These are phyloP conservation scores for Capronia coronata DNA, from an alignment of 2,329 filamentous ascomycete genomes.

Conservation along the genomic window DNA sequence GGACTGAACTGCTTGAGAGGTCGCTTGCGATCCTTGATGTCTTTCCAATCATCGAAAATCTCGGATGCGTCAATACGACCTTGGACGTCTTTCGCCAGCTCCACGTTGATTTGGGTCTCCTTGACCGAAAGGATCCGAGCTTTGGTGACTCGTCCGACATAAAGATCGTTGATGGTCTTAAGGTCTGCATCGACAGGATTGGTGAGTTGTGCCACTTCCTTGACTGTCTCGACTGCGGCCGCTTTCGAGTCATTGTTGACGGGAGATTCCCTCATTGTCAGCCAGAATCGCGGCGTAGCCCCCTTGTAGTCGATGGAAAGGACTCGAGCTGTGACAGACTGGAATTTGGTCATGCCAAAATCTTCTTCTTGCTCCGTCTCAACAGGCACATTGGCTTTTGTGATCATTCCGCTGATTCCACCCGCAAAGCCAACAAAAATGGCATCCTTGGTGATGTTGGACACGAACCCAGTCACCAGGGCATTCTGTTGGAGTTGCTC, in stretches of 20 bases:
- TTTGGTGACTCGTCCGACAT: constrained; percentile 65
- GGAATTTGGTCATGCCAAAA: constrained; percentile 71
- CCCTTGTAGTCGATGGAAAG: constrained; percentile 61
- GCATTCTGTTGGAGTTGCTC: constrained; percentile 65
- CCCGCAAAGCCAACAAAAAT: constrained; percentile 85
- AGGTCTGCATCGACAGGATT: constrained; percentile 62
- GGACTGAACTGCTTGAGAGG: constrained; percentile 69
- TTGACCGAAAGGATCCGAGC: constrained; percentile 79
- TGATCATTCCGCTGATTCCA: constrained; percentile 68
- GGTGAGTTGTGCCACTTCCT: constrained; percentile 38
- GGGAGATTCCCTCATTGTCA: constrained; percentile 52
- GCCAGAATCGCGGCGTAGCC: constrained; percentile 58
- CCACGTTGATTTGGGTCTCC: constrained; percentile 85
- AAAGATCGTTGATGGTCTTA: constrained; percentile 63
- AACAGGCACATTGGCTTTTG: constrained; percentile 68
- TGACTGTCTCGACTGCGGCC: constrained; percentile 27
- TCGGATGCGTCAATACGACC: constrained; percentile 93
- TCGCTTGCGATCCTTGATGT: constrained; percentile 73
- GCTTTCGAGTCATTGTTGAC: constrained; percentile 35
- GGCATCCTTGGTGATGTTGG: constrained; percentile 73
- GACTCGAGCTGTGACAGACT: constrained; percentile 68
- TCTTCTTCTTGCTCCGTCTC: constrained; percentile 61
- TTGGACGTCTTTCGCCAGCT: constrained; percentile 77
- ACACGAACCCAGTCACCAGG: constrained; percentile 70
- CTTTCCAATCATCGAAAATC: constrained; percentile 79